Conservation (phyloP, 2,329 filamentous ascomycete genomes). For the Periconia sp. region DNA sequence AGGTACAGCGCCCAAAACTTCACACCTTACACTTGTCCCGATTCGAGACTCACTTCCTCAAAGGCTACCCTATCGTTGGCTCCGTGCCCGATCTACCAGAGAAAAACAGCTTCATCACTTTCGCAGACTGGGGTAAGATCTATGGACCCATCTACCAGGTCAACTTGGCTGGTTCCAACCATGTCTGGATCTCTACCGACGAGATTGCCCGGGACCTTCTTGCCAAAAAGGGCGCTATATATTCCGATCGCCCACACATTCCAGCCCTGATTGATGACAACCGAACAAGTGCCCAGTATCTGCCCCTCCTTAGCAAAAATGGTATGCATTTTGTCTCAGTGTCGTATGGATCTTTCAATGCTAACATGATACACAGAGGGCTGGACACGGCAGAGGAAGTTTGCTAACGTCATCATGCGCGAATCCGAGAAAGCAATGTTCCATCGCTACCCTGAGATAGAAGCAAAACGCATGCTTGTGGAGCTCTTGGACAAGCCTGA, state of each 20-base stretch:
- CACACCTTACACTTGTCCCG: conserved; percentile 1
- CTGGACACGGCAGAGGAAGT: conserved; percentile 48
- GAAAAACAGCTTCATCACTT: conserved; percentile 49
- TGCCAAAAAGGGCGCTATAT: conserved; percentile 48
- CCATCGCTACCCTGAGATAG: conserved; percentile 48
- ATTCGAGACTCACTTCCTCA: conserved; percentile 9
- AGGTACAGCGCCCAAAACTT: conserved; percentile 28
- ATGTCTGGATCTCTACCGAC: conserved; percentile 50
- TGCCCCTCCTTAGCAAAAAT: conserved; percentile 49
- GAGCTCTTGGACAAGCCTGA: conserved; percentile 48
- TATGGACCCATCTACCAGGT: conserved; percentile 51
- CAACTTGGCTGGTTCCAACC: conserved; percentile 48
- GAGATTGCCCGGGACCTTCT: conserved; percentile 47
- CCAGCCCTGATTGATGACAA: conserved; percentile 49
- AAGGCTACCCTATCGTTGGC: conserved; percentile 48
- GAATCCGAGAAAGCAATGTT: conserved; percentile 45
- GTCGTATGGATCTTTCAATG: neutral
- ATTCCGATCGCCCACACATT: conserved; percentile 51
- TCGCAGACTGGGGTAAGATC: conserved; percentile 49
- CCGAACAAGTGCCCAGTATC: conserved; percentile 48
- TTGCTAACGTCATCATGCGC: conserved; percentile 50
- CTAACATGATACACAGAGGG: conserved; percentile 33
- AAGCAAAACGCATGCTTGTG: conserved; percentile 48
- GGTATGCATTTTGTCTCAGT: conserved; percentile 23
- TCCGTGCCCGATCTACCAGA: conserved; percentile 47